Conservation (phyloP, 2,329 filamentous ascomycete genomes). For the Colletotrichum graminicola region DNA sequence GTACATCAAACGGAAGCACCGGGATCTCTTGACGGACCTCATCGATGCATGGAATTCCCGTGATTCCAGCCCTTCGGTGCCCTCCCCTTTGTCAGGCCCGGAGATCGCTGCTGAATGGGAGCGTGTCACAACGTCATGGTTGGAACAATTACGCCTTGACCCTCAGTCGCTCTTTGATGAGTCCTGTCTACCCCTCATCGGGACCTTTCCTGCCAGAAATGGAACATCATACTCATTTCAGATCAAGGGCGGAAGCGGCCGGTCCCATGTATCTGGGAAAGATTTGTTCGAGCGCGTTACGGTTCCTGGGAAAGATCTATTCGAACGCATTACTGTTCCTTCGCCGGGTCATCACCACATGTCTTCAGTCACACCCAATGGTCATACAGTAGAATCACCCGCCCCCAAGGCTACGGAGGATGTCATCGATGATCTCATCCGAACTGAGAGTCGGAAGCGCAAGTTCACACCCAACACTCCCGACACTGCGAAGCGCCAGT, state of each 20-base stretch:
- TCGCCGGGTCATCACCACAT: too few species aligned
- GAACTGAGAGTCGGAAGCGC: too few species aligned
- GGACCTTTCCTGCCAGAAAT: not conserved
- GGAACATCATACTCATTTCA: not conserved
- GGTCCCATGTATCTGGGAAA: not conserved
- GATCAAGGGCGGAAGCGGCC: conserved; percentile 21
- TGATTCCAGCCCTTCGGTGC: not conserved
- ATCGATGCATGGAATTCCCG: conserved; percentile 28
- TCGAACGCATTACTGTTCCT: too few species aligned
- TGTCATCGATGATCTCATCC: too few species aligned
- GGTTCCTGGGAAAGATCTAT: not conserved
- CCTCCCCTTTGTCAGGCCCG: not conserved
- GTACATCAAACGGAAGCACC: not conserved
- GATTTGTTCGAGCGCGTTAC: too few species aligned
- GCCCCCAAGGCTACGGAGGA: too few species aligned
- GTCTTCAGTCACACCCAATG: too few species aligned
- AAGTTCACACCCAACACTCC: too few species aligned
- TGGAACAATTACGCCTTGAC: not conserved
- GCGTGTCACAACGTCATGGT: not conserved
- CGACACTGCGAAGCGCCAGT: too few species aligned
- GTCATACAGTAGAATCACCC: too few species aligned
- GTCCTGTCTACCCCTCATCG: not conserved
- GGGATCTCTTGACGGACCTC: conserved; percentile 28
- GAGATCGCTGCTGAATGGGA: conserved; percentile 17
- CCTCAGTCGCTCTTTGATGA: conserved; percentile 6